These are phyloP conservation scores for Luffa aegyptiaca DNA, from an alignment of 306 rosid genomes.

Conservation along the genomic window DNA sequence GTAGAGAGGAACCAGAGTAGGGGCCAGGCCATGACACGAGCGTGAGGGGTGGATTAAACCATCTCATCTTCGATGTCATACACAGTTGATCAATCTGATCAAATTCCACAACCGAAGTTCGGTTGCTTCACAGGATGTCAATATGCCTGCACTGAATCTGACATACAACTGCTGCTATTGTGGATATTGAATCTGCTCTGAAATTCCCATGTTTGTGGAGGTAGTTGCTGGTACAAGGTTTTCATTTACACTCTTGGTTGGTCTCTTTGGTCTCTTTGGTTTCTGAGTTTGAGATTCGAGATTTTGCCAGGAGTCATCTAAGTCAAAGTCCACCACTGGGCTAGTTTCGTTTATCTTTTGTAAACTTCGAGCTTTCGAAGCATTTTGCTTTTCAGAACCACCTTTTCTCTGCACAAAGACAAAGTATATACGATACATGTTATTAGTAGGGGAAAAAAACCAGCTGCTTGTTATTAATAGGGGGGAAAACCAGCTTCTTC, in stretches of 20 bases:
- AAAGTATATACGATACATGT: not conserved
- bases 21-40: not conserved
- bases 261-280: slow-evolving; percentile 63
- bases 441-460: not conserved
- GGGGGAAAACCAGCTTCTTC: not conserved
- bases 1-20: not conserved
- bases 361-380: slow-evolving; percentile 32
- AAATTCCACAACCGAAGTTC: not conserved
- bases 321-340: slow-evolving; percentile 23
- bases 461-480: not conserved
- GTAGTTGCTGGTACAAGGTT: slow-evolving; percentile 45
- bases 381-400: slow-evolving; percentile 31
- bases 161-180: not conserved
- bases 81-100: not conserved
- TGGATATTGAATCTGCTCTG: slow-evolving; percentile 29
- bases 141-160: not conserved
- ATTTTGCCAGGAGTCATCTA: slow-evolving; percentile 33
- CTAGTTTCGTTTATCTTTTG: slow-evolving; percentile 31
- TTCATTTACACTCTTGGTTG: slow-evolving; percentile 55
- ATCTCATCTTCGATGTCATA: not conserved
- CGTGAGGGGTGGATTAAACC: not conserved
- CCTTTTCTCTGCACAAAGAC: slow-evolving; percentile 54
- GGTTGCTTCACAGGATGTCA: not conserved
- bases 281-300: slow-evolving; percentile 34
- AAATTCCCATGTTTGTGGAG: slow-evolving; percentile 12